Evolutionary conservation across 1,139 yeast species (phyloP).

Genomic region (Pichia sp.): DNA sequence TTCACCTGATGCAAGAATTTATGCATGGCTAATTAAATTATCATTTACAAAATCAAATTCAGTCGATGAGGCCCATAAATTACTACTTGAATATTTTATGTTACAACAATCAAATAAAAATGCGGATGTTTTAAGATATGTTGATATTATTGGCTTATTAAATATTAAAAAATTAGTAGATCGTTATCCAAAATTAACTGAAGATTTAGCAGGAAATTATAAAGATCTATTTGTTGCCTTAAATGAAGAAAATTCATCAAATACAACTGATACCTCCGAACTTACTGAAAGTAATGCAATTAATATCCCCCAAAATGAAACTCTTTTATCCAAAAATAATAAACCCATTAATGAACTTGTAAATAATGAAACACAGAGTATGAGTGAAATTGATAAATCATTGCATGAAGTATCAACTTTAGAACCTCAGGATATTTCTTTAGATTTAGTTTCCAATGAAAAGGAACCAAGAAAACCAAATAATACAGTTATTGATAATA

Average conservation of each 20-base stretch:
- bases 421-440: conserved; percentile 4
- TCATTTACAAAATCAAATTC: conserved; percentile 21
- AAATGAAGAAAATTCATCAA: conserved; percentile 4
- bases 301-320: no score
- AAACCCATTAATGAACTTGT: not conserved
- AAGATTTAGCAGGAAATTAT: conserved; percentile 34
- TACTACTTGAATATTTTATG: conserved; percentile 19
- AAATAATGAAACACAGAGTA: not conserved
- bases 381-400: not conserved
- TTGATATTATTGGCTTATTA: conserved; percentile 66
- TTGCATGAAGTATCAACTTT: not conserved
- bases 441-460: conserved; percentile 8
- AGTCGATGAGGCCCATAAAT: conserved; percentile 14
- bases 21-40: conserved; percentile 27
- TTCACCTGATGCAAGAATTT: conserved; percentile 24
- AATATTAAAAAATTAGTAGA: conserved; percentile 43
- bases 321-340: not conserved
- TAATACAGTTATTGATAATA: conserved; percentile 39
- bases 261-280: no score
- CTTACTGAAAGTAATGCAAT: no score
- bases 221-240: conserved; percentile 29
- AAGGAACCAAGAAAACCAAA: conserved; percentile 10
- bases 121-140: conserved; percentile 47
- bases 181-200: conserved; percentile 24
- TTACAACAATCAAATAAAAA: conserved; percentile 17